Base-by-base conservation (phyloP, 768 basidiomycete genomes). In the Tylopilus plumbeoviolaceoides region DNA sequence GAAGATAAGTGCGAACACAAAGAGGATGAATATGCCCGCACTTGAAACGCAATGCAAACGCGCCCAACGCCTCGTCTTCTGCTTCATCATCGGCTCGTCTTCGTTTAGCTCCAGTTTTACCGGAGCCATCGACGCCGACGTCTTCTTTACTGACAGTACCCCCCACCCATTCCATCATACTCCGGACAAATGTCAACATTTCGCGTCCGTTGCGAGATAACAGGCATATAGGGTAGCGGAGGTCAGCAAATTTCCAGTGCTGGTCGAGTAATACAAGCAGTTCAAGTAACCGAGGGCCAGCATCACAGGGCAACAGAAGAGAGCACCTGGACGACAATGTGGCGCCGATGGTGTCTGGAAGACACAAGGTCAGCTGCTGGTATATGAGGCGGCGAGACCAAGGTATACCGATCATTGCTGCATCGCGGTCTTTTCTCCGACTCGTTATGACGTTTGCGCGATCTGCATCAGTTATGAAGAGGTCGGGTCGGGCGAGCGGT, bases 111-210 rank as follows among this genome's bases (percentile, higher is more conserved):
- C 79, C 76, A 18, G 76, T 77, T 43, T 77, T 76, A 30, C 79
- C 75, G 25, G 76, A 77, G 7, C 80, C 83, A 28, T 89, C 87
- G 65, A 89, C 91, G 3, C 91, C 87, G 1, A 91, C 88, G 56
- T 95, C 93, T 61, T 94, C 91, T 63, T 92, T 92, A 61, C 86
- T 91, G 48, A 97, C 85, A 14, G 91, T 93, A 1, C 97, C 95
- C 10, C 97, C 97, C 57, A 99, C 83, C 93, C 95, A 98, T 67
- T 98, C 97, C 82, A 97, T 95, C 89, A 98, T 88, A 75, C 91
- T 95, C 53, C 94, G 75, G 25, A 97, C 91, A 63, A 94, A 92
- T 1, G 89, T 87, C 33, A 97, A 71, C 87, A 97, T 95, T 70
- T 99, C 95, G 55, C 86, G 82, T 3, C 88, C 93, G 7, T 93